phyloP scores from a whole-genome alignment of 1,139 yeast species.

The Protomyces inouyei region DNA sequence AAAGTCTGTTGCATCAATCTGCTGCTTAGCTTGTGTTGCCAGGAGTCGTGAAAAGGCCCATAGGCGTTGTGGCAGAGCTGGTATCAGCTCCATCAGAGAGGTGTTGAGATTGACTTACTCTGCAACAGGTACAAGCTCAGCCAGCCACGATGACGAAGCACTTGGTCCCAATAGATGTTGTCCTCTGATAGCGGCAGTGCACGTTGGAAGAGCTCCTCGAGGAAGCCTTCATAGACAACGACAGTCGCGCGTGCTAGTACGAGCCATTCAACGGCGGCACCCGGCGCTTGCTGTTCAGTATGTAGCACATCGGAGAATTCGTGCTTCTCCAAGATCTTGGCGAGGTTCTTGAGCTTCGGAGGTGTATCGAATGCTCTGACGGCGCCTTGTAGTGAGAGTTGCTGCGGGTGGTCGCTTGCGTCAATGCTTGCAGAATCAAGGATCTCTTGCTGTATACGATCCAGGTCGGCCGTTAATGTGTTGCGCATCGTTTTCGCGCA shows the following conservation, averaged over 20 bases:
- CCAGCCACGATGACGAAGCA: slow-evolving; percentile 34
- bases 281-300: background rate
- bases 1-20: background rate
- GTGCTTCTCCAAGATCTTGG: slow-evolving; percentile 4
- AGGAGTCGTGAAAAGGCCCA: slow-evolving; percentile 19
- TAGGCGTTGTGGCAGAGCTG: slow-evolving; percentile 33
- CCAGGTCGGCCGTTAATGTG: background rate
- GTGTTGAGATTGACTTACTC: slow-evolving; percentile 26
- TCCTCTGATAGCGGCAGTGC: slow-evolving; percentile 39
- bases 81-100: background rate
- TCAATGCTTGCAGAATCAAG: background rate
- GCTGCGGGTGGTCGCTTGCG: background rate
- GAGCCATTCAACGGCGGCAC: slow-evolving; percentile 32
- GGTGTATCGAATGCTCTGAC: slow-evolving; percentile 12
- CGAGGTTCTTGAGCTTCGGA: slow-evolving; percentile 4
- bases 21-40: slow-evolving; percentile 20
- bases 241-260: slow-evolving; percentile 33
- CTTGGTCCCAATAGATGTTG: slow-evolving; percentile 39
- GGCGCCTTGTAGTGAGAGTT: slow-evolving; percentile 4
- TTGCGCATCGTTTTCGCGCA: background rate
- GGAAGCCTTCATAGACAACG: slow-evolving; percentile 33
- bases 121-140: slow-evolving; percentile 36
- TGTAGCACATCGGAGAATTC: background rate
- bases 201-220: slow-evolving; percentile 36
- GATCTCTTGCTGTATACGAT: background rate